Percentiles rank a stretch among this genome's conserved stretches.
These are phyloP conservation scores for Friedmanniomyces endolithicus DNA, from an alignment of 495 filamentous ascomycete species.

Conservation along the genomic window DNA sequence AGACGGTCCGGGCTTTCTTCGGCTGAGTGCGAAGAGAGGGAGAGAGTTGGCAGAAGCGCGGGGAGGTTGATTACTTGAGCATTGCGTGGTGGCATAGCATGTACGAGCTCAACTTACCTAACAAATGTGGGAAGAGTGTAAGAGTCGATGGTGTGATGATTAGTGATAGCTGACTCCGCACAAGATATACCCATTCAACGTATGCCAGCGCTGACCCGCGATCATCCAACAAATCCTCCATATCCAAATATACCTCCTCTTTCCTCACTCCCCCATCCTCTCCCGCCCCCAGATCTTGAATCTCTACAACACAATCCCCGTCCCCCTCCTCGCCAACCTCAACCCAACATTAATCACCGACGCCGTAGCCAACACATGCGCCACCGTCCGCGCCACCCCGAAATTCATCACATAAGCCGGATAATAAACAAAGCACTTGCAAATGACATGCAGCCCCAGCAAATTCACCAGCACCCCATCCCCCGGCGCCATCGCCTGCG, in stretches of 20 bases:
- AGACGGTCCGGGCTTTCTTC: conserved; percentile 48
- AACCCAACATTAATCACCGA: conserved; percentile 13
- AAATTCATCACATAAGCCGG: conserved; percentile 5
- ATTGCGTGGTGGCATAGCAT: background rate
- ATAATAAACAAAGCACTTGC: conserved; percentile 9
- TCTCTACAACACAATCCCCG: background rate
- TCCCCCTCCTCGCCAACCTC: conserved; percentile 4
- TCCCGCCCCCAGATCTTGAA: background rate
- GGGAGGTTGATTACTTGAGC: background rate
- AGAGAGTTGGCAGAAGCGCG: background rate
- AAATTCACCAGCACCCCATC: conserved; percentile 10
- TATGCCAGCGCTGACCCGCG: too few species aligned
- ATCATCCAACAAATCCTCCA: too few species aligned
- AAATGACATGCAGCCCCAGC: conserved; percentile 8
- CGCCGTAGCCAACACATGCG: conserved; percentile 11
- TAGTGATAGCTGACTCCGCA: background rate
- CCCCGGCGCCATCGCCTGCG: conserved; percentile 7
- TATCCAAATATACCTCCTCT: background rate
- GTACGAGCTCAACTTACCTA: background rate
- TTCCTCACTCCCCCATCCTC: background rate
- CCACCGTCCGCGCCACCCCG: background rate
- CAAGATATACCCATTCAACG: too few species aligned
- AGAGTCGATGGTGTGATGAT: background rate
- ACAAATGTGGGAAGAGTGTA: background rate
- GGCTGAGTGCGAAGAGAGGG: conserved; percentile 8